These are phyloP conservation scores for Casuarina glauca DNA, from an alignment of 306 rosid species.

Conservation along the genomic window DNA sequence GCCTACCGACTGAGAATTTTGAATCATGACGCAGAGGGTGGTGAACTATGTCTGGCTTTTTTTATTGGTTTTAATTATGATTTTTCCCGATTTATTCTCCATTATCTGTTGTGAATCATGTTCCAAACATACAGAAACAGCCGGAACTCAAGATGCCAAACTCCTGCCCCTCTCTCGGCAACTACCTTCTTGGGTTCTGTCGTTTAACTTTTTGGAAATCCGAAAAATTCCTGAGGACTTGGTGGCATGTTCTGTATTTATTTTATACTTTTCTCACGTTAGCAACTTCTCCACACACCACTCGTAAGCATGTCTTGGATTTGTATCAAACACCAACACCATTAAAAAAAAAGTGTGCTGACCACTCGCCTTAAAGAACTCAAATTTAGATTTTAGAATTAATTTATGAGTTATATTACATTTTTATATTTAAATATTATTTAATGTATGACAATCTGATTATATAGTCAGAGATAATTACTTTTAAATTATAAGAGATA, in stretches of 20 bases:
- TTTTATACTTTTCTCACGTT: neutral
- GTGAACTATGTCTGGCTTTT: neutral
- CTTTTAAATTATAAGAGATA: too few relatives aligned
- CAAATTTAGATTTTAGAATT: too few relatives aligned
- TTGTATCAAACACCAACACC: too few relatives aligned
- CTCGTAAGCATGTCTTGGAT: too few relatives aligned
- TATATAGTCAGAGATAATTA: too few relatives aligned
- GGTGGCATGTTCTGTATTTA: constrained; percentile 7
- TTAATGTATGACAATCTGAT: too few relatives aligned
- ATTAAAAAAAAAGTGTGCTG: too few relatives aligned
- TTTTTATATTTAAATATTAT: too few relatives aligned
- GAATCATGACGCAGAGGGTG: neutral
- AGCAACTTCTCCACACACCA: too few relatives aligned
- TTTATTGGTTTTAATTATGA: neutral
- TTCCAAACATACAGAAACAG: neutral
- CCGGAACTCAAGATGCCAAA: neutral
- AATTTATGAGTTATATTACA: too few relatives aligned
- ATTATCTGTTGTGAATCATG: neutral
- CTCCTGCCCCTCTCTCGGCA: neutral
- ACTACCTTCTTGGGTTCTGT: constrained; percentile 5
- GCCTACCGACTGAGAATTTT: constrained; percentile 13
- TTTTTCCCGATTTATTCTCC: neutral
- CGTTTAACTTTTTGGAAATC: neutral
- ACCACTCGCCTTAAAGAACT: too few relatives aligned
- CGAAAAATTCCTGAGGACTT: constrained; percentile 9